Conservation (phyloP, 2,329 filamentous ascomycete genomes). For the Trichoderma asperellum region DNA sequence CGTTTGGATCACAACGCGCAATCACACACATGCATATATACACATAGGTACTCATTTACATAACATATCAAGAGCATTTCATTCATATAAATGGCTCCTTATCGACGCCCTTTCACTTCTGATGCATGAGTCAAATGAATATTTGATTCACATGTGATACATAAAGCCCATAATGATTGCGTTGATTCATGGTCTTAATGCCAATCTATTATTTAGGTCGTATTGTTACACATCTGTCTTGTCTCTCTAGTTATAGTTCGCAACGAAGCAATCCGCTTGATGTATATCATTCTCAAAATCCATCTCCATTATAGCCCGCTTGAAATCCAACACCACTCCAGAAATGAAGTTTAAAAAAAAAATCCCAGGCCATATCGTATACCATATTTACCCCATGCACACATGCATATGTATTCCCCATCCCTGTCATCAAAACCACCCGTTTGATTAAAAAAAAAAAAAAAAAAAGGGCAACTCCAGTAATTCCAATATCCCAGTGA, state of each 20-base stretch:
- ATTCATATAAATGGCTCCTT: neutral
- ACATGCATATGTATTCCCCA: neutral
- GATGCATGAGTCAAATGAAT: neutral
- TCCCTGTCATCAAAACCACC: too few relatives aligned
- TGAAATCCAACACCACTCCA: neutral
- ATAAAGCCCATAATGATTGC: neutral
- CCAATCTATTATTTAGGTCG: slow-evolving; percentile 4
- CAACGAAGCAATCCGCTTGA: neutral
- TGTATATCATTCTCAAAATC: neutral
- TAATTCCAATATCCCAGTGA: neutral
- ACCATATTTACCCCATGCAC: neutral
- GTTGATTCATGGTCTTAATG: neutral
- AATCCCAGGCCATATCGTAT: neutral
- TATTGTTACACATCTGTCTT: slow-evolving; percentile 12
- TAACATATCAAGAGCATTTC: neutral
- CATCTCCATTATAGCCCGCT: neutral
- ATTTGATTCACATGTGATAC: neutral
- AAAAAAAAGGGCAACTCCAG: neutral
- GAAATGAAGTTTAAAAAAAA: neutral
- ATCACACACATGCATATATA: neutral
- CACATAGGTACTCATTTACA: neutral
- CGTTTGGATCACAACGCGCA: slow-evolving; percentile 8
- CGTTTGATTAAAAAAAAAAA: neutral
- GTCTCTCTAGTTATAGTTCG: neutral
- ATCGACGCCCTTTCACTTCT: neutral